Evolutionary conservation across 345 rosid genomes (phyloP).

Genomic region (Euphorbia peplus): DNA sequence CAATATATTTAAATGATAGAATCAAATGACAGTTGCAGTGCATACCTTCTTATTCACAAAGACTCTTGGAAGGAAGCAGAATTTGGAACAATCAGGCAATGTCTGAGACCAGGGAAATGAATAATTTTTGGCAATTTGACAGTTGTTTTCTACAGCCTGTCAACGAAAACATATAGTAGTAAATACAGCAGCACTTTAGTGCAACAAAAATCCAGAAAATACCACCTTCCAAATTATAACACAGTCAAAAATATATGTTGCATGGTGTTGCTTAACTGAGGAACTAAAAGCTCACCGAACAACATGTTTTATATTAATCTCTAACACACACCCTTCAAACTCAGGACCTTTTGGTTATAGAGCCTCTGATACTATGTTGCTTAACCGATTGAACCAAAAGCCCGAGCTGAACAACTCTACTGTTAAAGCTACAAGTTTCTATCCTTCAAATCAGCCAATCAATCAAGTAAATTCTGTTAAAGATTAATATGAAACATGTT

Average conservation of each 20-base stretch:
- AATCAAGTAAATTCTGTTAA: not conserved
- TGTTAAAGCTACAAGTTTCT: not conserved
- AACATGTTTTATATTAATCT: too few species aligned
- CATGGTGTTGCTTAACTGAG: too few species aligned
- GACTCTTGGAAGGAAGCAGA: constrained; percentile 22
- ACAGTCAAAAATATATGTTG: not conserved
- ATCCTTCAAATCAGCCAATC: not conserved
- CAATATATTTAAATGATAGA: too few species aligned
- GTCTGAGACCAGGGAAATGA: constrained; percentile 20
- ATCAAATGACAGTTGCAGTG: too few species aligned
- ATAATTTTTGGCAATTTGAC: constrained; percentile 19
- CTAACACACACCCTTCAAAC: too few species aligned
- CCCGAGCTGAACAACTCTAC: too few species aligned
- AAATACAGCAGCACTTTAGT: not conserved
- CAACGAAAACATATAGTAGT: constrained; percentile 1
- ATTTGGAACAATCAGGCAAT: constrained; percentile 17
- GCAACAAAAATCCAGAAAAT: not conserved
- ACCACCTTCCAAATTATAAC: not conserved
- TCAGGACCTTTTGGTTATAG: too few species aligned
- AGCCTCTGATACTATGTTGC: too few species aligned
- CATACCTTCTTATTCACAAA: constrained; percentile 30
- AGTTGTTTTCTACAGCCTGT: constrained; percentile 34
- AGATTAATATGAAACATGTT: too few species aligned
- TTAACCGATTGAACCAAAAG: too few species aligned
- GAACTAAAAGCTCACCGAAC: too few species aligned